phyloP scores from a whole-genome alignment of 805 yeast species.

The Monosporozyma solicola region DNA sequence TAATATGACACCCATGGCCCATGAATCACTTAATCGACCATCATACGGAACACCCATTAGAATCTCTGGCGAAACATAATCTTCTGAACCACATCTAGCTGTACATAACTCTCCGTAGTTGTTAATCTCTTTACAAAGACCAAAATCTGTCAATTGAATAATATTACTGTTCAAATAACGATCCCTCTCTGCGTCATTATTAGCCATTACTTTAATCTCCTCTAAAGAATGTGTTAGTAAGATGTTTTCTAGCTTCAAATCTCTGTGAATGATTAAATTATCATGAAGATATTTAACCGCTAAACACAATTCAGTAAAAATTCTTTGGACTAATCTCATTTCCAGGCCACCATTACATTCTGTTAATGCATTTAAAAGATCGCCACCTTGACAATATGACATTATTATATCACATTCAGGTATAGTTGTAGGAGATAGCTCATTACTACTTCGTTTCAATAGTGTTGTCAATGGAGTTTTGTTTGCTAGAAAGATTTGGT shows the following conservation, averaged over 20 bases:
- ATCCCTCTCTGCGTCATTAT: background rate
- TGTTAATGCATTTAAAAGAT: conserved; percentile 57
- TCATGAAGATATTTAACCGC: conserved; percentile 69
- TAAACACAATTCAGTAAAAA: conserved; percentile 59
- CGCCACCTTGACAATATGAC: conserved; percentile 81
- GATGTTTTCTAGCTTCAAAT: conserved; percentile 81
- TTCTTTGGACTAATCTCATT: conserved; percentile 44
- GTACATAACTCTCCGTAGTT: conserved; percentile 49
- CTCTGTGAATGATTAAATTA: conserved; percentile 72
- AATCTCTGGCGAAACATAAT: conserved; percentile 91
- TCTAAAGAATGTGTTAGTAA: conserved; percentile 38
- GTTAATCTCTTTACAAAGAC: conserved; percentile 65
- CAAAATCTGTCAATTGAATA: conserved; percentile 76
- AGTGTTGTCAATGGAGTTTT: conserved; percentile 22
- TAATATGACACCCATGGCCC: conserved; percentile 92
- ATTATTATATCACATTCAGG: conserved; percentile 46
- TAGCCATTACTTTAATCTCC: conserved; percentile 16
- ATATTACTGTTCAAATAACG: conserved; percentile 18
- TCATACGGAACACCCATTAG: conserved; percentile 85
- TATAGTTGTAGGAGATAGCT: conserved; percentile 5
- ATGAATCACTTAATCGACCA: conserved; percentile 83
- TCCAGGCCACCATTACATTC: conserved; percentile 33
- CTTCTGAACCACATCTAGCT: conserved; percentile 94
- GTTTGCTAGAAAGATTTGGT: conserved; percentile 17
- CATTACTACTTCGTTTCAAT: conserved; percentile 17